These are phyloP conservation scores for Angophora floribunda DNA, from an alignment of 345 rosid species.

Conservation along the genomic window DNA sequence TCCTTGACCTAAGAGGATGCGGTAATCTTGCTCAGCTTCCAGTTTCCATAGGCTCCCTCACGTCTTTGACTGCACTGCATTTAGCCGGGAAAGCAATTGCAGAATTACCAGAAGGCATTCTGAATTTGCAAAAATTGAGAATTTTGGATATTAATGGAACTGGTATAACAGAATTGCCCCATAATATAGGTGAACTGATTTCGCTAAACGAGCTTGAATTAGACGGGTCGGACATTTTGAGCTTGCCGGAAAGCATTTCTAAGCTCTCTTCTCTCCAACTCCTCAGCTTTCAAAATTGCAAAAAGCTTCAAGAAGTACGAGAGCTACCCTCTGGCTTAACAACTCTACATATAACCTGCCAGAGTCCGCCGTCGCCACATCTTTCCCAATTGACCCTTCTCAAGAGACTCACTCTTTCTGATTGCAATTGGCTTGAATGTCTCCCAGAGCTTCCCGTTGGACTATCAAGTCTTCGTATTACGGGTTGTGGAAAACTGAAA, in stretches of 20 bases:
- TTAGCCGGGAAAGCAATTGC: background rate
- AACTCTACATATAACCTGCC: background rate
- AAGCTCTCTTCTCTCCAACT: background rate
- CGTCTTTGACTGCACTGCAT: background rate
- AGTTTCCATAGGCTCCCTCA: background rate
- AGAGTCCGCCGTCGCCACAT: accelerated
- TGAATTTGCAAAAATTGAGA: background rate
- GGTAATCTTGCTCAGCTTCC: background rate
- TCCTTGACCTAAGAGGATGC: background rate
- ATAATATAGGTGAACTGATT: background rate
- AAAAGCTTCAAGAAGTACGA: background rate
- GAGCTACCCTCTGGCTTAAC: background rate
- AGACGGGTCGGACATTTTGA: background rate
- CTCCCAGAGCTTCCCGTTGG: background rate
- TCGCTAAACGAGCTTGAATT: background rate
- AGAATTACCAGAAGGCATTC: background rate
- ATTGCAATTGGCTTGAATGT: background rate
- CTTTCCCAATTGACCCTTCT: background rate
- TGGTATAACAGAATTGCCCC: no score
- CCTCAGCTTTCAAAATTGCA: accelerated
- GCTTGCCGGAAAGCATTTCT: background rate
- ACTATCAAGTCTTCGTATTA: background rate
- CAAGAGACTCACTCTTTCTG: background rate
- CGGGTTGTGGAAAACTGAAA: background rate
- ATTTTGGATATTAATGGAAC: background rate